Conservation (phyloP, 768 basidiomycete species). For the Porphyrellus cyaneotinctus region DNA sequence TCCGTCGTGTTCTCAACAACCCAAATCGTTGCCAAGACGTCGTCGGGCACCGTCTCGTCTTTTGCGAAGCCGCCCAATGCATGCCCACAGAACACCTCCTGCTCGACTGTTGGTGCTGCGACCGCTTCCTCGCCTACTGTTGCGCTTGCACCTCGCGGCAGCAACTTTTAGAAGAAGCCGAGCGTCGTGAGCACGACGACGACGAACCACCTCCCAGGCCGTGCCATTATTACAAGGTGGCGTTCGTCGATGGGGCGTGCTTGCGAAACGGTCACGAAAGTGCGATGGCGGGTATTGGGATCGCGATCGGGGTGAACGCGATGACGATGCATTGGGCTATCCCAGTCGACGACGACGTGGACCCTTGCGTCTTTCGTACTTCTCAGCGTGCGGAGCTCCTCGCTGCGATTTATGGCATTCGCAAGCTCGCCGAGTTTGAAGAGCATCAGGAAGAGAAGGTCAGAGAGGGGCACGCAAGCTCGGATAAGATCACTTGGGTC, state of each 20-base stretch:
- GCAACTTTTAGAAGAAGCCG: neutral
- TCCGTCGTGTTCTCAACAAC: constrained; percentile 7
- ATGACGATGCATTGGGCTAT: constrained; percentile 21
- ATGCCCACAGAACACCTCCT: constrained; percentile 11
- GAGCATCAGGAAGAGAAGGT: too few species aligned
- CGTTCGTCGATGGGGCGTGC: constrained; percentile 37
- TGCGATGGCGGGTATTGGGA: constrained; percentile 31
- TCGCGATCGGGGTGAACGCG: constrained; percentile 19
- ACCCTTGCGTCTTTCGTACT: constrained; percentile 19
- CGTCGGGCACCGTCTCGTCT: constrained; percentile 14
- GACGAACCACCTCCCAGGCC: neutral
- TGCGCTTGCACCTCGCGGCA: constrained; percentile 5
- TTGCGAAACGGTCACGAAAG: constrained; percentile 22
- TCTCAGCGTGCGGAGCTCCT: constrained; percentile 35
- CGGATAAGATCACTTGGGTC: constrained; percentile 10
- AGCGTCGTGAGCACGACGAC: neutral
- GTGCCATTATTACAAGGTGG: constrained; percentile 29
- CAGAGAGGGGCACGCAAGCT: neutral
- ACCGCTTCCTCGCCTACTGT: constrained; percentile 14
- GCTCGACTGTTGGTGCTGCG: constrained; percentile 6
- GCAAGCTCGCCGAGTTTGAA: constrained; percentile 8
- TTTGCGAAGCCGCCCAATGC: constrained; percentile 1
- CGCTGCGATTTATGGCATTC: constrained; percentile 29
- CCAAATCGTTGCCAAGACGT: constrained; percentile 7
- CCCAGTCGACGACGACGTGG: constrained; percentile 23